These are phyloP conservation scores for Blastobotrys raffinosifermentans DNA, from an alignment of 1,139 yeast species.

Conservation along the genomic window DNA sequence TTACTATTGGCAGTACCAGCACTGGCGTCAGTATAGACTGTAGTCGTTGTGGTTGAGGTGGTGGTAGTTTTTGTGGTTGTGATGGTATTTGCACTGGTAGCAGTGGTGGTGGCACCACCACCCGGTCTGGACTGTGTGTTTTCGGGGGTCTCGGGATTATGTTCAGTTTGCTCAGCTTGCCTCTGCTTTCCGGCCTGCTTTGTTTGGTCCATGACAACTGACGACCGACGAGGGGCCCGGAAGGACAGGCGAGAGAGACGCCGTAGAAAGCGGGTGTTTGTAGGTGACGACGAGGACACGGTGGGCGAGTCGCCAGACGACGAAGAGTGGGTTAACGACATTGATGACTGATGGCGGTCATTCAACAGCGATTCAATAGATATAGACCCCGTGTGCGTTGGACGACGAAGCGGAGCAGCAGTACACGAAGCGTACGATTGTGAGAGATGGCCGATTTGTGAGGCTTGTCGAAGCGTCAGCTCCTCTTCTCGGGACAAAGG, in stretches of 20 bases:
- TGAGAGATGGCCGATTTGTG: slow-evolving; percentile 16
- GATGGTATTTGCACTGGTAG: no score
- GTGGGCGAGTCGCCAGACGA: slow-evolving; percentile 4
- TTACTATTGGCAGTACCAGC: no score
- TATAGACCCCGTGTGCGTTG: slow-evolving; percentile 18
- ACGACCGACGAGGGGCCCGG: background rate
- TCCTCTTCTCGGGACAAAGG: slow-evolving; percentile 23
- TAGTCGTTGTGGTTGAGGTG: no score
- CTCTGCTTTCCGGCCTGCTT: background rate
- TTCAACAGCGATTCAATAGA: slow-evolving; percentile 12
- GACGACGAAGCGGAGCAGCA: slow-evolving; percentile 8
- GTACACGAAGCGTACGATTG: slow-evolving; percentile 13
- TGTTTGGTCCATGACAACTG: background rate
- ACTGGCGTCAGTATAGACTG: no score
- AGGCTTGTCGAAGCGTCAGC: slow-evolving; percentile 20
- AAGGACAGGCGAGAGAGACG: slow-evolving; percentile 2
- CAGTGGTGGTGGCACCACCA: no score
- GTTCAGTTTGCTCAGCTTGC: background rate
- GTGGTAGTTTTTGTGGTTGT: no score
- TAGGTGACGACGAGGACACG: slow-evolving; percentile 4
- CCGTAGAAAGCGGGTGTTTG: slow-evolving; percentile 5
- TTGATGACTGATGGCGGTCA: slow-evolving; percentile 1
- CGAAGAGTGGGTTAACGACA: slow-evolving; percentile 6
- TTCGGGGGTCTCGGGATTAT: background rate
- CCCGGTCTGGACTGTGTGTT: background rate